Evolutionary conservation across 225 moss, liverwort and hornwort species (phyloP), one percentile per base, ranked within the genome.

Genomic region (Marchantia polymorpha): DNA sequence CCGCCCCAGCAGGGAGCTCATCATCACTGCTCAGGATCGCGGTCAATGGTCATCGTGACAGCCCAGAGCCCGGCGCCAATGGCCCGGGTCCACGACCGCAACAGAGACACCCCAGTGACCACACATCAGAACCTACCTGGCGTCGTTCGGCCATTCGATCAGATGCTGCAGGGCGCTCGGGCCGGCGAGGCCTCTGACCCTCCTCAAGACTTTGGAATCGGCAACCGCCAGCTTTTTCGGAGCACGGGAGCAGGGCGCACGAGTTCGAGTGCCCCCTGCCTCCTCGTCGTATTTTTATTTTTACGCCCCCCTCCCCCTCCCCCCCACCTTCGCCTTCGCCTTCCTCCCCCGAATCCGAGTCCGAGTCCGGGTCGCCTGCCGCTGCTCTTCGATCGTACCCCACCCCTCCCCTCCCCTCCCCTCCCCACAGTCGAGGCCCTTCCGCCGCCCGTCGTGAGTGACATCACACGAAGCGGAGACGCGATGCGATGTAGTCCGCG

Each of bases 161-260:
- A 39, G 39, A 7, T 19, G 50, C 48, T 12, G 70, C 70, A 71
- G 46, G 26, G 53, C 14, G 52, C 65, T 27, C 52, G 50, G 52
- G 73, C 73, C 73, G 73, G 73, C 73, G 73, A 39, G 73, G 73
- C 12, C 12, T 52, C 73, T 52, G 71, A 49, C 71, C 50, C 22
- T 51, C 50, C 22, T 51, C 30, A 23, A 72, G 71, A 26, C 55
- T 19, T 74, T 22, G 74, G 55, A 16, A 74, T 27, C 30, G 74
- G 56, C 15, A 74, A 27, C 8, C 56, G 52, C 27, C 74, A 74
- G 74, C 74, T 74, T 74, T 73, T 74, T 30, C n/a, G 74, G 74
- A 74, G 27, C 74, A 74, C 29, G 74, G 30, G 30, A 74, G 74
- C 74, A 74, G 74, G 52, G 74, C 74, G 74, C 74, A 74, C 74